Conservation (phyloP, 306 rosid genomes). For the Cyclanthera cordifolia region DNA sequence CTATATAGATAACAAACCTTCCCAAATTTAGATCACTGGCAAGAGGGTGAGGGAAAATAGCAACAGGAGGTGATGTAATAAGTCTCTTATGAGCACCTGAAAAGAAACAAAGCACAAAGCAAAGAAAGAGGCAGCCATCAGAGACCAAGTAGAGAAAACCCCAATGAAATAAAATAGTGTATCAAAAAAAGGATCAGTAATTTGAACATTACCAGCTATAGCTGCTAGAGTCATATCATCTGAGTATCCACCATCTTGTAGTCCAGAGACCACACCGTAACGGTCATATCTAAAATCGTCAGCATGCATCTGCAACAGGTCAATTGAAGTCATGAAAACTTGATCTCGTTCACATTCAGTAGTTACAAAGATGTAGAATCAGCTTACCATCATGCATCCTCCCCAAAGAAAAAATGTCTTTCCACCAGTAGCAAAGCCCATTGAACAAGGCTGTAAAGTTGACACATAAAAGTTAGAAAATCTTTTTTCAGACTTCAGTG, state of each 20-base stretch:
- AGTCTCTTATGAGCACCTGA: constrained; percentile 86
- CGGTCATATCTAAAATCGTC: constrained; percentile 74
- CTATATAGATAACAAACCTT: constrained; percentile 44
- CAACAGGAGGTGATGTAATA: constrained; percentile 85
- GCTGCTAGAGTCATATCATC: constrained; percentile 99
- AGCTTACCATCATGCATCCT: constrained; percentile 99
- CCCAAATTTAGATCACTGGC: constrained; percentile 85
- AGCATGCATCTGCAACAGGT: constrained; percentile 80
- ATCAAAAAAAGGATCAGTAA: background rate
- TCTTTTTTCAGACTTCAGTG: background rate
- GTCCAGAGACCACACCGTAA: constrained; percentile 72
- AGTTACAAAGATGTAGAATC: constrained; percentile 16
- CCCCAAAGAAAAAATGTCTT: constrained; percentile 98
- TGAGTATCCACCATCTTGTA: constrained; percentile 87
- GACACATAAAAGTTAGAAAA: background rate
- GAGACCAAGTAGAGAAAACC: background rate
- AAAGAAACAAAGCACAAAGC: constrained; percentile 18
- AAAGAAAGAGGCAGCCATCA: background rate
- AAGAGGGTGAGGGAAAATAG: constrained; percentile 97
- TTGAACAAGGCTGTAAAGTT: constrained; percentile 79
- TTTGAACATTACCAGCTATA: constrained; percentile 51
- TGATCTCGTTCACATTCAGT: constrained; percentile 3
- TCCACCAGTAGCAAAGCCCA: constrained; percentile 99
- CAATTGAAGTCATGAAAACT: constrained; percentile 8
- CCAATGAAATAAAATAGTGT: no score